Base-by-base conservation (phyloP, 352 stramenopile species). In the Pythium utonaiense region DNA sequence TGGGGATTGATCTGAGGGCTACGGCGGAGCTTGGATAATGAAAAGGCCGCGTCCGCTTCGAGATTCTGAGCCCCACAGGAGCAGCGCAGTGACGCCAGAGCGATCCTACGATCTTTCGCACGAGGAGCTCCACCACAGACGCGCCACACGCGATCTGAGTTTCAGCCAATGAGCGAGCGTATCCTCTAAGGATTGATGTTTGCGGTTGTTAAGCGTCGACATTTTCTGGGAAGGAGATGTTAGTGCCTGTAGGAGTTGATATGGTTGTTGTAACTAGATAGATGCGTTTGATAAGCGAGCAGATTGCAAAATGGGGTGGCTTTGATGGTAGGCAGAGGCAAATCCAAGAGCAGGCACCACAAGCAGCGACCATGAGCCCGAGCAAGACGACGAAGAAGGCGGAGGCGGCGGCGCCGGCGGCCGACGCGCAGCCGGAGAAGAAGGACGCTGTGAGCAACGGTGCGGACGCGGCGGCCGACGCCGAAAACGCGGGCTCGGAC, bases 401-500 rank as follows among this genome's bases (percentile, higher is more conserved):
- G 40, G 28, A 38, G 17, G 41, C 47, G 7, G 25, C 49, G 33
- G 57, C 47, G 24, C 17, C 53, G 31, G 22, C 44, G 44, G 6
- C 31, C 6, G 54, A 33, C 2, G 50, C 54, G 53, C 31, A 57
- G 36, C 36, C 19, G 24, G 24, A 22, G 36, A 17, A 59, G 34
- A 47, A 41, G n/a, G 73, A 62, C 44, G 38, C 49, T 12, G 57
- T 50, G 41, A 58, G 57, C 45, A 67, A 64, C 17, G 62, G 58
- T 16, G 55, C 42, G 25, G 33, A 64, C n/a, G 45, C 17, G 19
- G 42, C 41, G 2, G 40, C 31, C 12, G 62, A 60, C 10, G 53
- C 27, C 4, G 62, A 47, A 4, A 52, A 70, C n/a, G 73, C 56
- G 19, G 70, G 59, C 5, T 88, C 80, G 50, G 81, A 91, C 57